phyloP scores from a whole-genome alignment of 805 yeast genomes.

The Kodamaea kaohsiungensis region DNA sequence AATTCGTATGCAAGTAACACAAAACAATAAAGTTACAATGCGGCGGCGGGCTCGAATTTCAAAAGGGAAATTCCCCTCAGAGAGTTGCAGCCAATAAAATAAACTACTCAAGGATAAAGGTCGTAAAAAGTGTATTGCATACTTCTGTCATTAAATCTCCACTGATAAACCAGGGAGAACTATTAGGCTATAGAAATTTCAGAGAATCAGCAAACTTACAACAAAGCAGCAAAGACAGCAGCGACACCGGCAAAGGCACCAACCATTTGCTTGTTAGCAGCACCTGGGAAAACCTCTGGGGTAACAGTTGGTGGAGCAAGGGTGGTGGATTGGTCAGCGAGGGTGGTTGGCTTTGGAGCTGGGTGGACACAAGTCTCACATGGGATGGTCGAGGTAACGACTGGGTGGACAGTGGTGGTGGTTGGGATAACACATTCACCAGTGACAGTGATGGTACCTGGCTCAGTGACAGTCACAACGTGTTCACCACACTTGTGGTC shows the following conservation, averaged over 20 bases:
- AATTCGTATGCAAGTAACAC: background rate
- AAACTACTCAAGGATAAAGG: background rate
- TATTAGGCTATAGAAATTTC: background rate
- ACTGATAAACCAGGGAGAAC: background rate
- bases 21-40: background rate
- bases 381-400: conserved; percentile 27
- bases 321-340: conserved; percentile 22
- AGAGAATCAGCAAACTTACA: background rate
- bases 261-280: background rate
- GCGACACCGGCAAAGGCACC: conserved; percentile 5
- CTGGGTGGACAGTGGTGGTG: conserved; percentile 21
- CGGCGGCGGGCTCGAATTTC: background rate
- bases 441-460: conserved; percentile 35
- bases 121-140: background rate
- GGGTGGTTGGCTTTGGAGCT: conserved; percentile 4
- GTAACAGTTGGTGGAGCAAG: conserved; percentile 34
- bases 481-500: conserved; percentile 27
- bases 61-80: background rate
- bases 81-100: background rate
- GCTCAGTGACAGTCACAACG: conserved; percentile 30
- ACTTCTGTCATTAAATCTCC: background rate
- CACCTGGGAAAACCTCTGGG: conserved; percentile 16
- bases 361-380: conserved; percentile 41
- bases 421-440: conserved; percentile 18
- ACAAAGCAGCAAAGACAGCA: conserved; percentile 4